These are phyloP conservation scores for Talaromyces adpressus DNA, from an alignment of 495 filamentous ascomycete species.

Conservation along the genomic window DNA sequence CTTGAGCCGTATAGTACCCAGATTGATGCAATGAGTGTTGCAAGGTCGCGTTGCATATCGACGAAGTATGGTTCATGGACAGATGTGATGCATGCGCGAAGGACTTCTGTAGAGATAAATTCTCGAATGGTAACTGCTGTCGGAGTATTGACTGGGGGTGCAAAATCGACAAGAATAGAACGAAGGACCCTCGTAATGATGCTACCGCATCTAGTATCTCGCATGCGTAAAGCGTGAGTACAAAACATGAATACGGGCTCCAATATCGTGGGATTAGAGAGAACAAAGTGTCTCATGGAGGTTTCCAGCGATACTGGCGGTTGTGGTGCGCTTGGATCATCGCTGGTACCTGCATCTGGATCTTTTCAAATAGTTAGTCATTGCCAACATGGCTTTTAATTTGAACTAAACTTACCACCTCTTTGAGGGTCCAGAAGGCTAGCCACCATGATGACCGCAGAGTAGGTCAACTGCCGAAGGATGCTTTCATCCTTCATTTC, in stretches of 20 bases:
- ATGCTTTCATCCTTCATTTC: slow-evolving; percentile 99
- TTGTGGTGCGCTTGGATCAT: slow-evolving; percentile 34
- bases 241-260: slow-evolving; percentile 88
- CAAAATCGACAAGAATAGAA: slow-evolving; percentile 76
- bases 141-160: slow-evolving; percentile 37
- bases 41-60: slow-evolving; percentile 90
- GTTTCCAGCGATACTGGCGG: slow-evolving; percentile 28
- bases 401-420: slow-evolving; percentile 27
- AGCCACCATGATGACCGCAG: slow-evolving; percentile 83
- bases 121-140: slow-evolving; percentile 72
- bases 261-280: slow-evolving; percentile 69
- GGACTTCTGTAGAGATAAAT: slow-evolving; percentile 79
- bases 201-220: slow-evolving; percentile 80
- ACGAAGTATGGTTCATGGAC: slow-evolving; percentile 95
- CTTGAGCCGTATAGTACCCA: slow-evolving; percentile 61
- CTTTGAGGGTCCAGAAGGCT: slow-evolving; percentile 73
- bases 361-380: slow-evolving; percentile 4
- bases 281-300: slow-evolving; percentile 69
- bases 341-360: slow-evolving; percentile 30
- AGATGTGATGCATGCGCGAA: slow-evolving; percentile 76
- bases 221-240: slow-evolving; percentile 83
- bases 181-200: slow-evolving; percentile 79
- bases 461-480: slow-evolving; percentile 84
- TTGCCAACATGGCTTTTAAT: too few species aligned
- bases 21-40: slow-evolving; percentile 78